Base-by-base conservation (phyloP, 2,329 filamentous ascomycete genomes). In the Neopestalotiopsis clavispora region DNA sequence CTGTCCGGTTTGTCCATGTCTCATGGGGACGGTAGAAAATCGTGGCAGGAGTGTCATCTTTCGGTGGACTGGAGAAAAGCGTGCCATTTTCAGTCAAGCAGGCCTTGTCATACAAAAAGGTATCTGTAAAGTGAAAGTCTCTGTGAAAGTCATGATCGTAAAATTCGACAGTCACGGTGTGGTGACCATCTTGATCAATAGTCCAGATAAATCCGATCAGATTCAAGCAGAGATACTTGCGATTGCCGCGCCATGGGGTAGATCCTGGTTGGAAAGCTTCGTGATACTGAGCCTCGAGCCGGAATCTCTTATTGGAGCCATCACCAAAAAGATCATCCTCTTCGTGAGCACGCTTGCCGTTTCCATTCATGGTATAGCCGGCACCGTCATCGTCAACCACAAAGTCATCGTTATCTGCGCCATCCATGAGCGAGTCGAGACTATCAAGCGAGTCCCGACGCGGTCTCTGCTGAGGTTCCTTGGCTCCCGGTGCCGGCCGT, bases 11-110 rank as follows among this genome's bases (percentile, higher is more conserved):
- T 2, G 95, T 98, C 96, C 96, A 99, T 1, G 94, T 97, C 82
- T 99, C 95, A 77, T 99, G 96, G 0, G 97, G 96, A 6, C 96
- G 90, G 80, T 98, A 99, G 81, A 97, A 98, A n/a, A 99, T 89
- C 40, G 90, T 91, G 4, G 95, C 93, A 2, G 93, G 90, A 10
- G 79, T 74, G 69, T 90, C 89, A 40, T 89, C 87, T 9, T 85
- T 86, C 1, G 94, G 90, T 28, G 91, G 92, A 70, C 93, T 95
- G 1, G 94, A 92, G 77, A 98, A 98, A 0, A 97, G 86, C 0
- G 94, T 87, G 17, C 96, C 95, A 68, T 93, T 91, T 69, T 97
- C 92, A 74, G 93, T 91, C 68, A 99, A 85, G 76, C 95, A 98
- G 23, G 96, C 95, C 80, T 97, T 98, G 82, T 99, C 96, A 80